Conservation (phyloP, 805 yeast genomes). For the Kregervanrija pseudodelftensis region DNA sequence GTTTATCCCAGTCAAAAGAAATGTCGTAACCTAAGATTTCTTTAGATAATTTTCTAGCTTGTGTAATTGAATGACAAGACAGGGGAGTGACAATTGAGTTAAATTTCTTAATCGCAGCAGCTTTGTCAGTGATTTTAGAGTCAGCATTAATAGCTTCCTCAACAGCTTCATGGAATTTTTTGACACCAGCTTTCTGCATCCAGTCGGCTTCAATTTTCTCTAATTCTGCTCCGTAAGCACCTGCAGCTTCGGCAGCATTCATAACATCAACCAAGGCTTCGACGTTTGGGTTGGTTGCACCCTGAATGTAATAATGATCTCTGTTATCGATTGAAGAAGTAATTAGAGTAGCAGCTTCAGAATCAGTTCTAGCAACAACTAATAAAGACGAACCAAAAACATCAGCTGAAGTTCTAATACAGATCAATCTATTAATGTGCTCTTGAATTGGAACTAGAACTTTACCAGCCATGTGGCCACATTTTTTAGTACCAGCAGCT, state of each 20-base stretch:
- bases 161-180: slow-evolving; percentile 87
- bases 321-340: slow-evolving; percentile 91
- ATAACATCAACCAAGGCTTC: slow-evolving; percentile 69
- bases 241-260: slow-evolving; percentile 73
- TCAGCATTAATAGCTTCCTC: slow-evolving; percentile 69
- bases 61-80: slow-evolving; percentile 66
- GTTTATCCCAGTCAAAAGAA: slow-evolving; percentile 90
- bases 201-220: slow-evolving; percentile 74
- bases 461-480: slow-evolving; percentile 99
- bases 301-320: slow-evolving; percentile 88
- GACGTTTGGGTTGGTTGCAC: slow-evolving; percentile 80
- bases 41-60: slow-evolving; percentile 71
- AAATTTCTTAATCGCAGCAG: slow-evolving; percentile 57
- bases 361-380: slow-evolving; percentile 91
- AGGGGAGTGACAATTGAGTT: slow-evolving; percentile 64
- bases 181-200: slow-evolving; percentile 75
- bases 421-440: slow-evolving; percentile 89
- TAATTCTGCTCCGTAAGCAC: slow-evolving; percentile 64
- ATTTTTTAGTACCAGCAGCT: slow-evolving; percentile 97
- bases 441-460: slow-evolving; percentile 96
- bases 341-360: slow-evolving; percentile 94
- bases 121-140: slow-evolving; percentile 46
- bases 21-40: slow-evolving; percentile 74
- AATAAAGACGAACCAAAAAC: slow-evolving; percentile 81
- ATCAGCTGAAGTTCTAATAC: slow-evolving; percentile 93